phyloP scores from a whole-genome alignment of 1,139 yeast species.

The Yamadazyma pseudoaaseri region DNA sequence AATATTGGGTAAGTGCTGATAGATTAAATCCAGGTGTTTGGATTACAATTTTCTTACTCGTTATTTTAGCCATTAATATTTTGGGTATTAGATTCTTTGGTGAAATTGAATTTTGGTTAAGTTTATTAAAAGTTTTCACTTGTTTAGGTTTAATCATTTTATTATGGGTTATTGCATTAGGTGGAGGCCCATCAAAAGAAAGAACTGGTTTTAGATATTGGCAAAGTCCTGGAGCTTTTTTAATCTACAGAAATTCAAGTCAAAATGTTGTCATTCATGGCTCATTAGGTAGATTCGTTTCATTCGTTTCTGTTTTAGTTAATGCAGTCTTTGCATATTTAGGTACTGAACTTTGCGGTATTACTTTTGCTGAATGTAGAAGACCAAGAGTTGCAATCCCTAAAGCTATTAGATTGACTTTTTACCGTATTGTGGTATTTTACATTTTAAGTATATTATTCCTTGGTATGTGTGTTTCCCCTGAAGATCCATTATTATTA shows the following conservation, averaged over 20 bases:
- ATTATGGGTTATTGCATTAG: constrained; percentile 49
- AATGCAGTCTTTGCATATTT: constrained; percentile 74
- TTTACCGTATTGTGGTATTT: constrained; percentile 72
- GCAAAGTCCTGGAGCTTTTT: constrained; percentile 63
- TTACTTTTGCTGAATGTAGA: constrained; percentile 75
- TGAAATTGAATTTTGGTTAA: constrained; percentile 68
- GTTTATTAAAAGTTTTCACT: constrained; percentile 57
- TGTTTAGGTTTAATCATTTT: constrained; percentile 53
- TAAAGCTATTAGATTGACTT: constrained; percentile 71
- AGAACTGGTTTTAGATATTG: constrained; percentile 68
- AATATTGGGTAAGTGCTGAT: constrained; percentile 55
- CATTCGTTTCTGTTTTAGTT: constrained; percentile 66
- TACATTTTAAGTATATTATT: constrained; percentile 65
- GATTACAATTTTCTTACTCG: constrained; percentile 52
- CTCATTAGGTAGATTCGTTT: constrained; percentile 48
- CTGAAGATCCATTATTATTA: constrained; percentile 55
- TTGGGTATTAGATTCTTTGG: constrained; percentile 65
- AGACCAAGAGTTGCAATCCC: constrained; percentile 77
- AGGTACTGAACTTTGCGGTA: constrained; percentile 70
- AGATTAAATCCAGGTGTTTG: constrained; percentile 56
- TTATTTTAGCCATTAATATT: constrained; percentile 51
- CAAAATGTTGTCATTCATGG: constrained; percentile 23
- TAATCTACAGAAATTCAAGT: constrained; percentile 35
- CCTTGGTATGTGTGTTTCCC: constrained; percentile 75
- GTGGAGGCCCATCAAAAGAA: constrained; percentile 61